A percentile compares a stretch with the other conserved stretches of the same genome.
These are phyloP conservation scores for Curvularia lunata DNA, from an alignment of 2,329 filamentous ascomycete genomes.

Conservation along the genomic window DNA sequence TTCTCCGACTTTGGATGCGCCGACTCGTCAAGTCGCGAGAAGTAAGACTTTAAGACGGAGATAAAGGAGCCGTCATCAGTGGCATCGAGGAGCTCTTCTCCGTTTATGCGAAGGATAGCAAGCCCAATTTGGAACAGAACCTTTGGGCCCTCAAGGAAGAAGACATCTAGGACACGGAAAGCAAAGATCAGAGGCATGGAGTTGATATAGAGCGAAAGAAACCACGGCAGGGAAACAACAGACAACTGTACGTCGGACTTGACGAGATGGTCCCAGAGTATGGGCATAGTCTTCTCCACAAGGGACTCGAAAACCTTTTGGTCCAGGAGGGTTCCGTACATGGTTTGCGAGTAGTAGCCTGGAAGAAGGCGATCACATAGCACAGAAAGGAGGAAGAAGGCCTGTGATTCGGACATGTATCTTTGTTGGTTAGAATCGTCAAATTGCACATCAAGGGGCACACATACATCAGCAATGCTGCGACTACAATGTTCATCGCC, in stretches of 20 bases:
- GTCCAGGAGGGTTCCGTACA: constrained; percentile 97
- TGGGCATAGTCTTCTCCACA: constrained; percentile 98
- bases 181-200: constrained; percentile 99
- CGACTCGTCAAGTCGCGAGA: constrained; percentile 89
- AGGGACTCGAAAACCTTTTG: constrained; percentile 97
- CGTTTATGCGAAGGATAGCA: constrained; percentile 96
- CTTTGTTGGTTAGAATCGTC: constrained; percentile 51
- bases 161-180: constrained; percentile 94
- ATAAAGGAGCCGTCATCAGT: constrained; percentile 96
- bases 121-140: constrained; percentile 96
- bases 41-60: constrained; percentile 93
- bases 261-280: constrained; percentile 97
- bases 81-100: constrained; percentile 91
- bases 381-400: constrained; percentile 90
- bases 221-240: constrained; percentile 97
- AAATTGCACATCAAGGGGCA: constrained; percentile 13
- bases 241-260: constrained; percentile 97
- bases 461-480: constrained; percentile 84
- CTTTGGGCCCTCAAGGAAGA: constrained; percentile 97
- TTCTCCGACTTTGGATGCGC: constrained; percentile 96
- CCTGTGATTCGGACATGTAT: constrained; percentile 95
- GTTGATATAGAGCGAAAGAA: constrained; percentile 97
- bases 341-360: constrained; percentile 97
- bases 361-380: constrained; percentile 92
- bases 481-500: constrained; percentile 99